A percentile compares a stretch with the other conserved stretches of the same genome.
phyloP scores from a whole-genome alignment of 2,329 filamentous ascomycete genomes.

The Fusarium brachygibbosum region DNA sequence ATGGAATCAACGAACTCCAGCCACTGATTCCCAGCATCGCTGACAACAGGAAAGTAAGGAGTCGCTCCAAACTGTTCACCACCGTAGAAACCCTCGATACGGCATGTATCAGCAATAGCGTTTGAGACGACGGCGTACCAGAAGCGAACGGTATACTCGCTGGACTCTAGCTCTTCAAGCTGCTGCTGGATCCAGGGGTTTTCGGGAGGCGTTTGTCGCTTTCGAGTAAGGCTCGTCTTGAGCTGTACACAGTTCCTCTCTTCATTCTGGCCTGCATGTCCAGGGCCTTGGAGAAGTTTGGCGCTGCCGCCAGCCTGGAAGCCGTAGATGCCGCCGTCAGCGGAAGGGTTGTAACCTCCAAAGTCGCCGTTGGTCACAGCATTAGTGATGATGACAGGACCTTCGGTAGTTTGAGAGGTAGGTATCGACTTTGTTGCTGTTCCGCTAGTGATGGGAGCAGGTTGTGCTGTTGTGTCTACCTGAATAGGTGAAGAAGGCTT shows the following conservation, averaged over 20 bases:
- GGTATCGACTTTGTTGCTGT: constrained; percentile 7
- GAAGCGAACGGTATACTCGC: constrained; percentile 43
- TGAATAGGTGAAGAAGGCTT: constrained; percentile 15
- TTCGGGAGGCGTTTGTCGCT: constrained; percentile 15
- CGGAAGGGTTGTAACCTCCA: constrained; percentile 38
- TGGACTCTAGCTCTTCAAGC: constrained; percentile 32
- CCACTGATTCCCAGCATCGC: constrained; percentile 13
- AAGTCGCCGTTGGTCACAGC: constrained; percentile 41
- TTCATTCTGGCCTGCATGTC: constrained; percentile 28
- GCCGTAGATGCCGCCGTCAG: constrained; percentile 39
- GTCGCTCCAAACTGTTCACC: constrained; percentile 31
- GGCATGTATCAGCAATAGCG: constrained; percentile 34
- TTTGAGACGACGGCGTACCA: constrained; percentile 39
- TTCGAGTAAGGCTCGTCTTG: constrained; percentile 1
- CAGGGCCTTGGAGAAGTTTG: constrained; percentile 35
- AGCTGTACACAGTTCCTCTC: constrained; percentile 41
- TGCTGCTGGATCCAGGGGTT: constrained; percentile 39
- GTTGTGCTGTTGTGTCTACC: background rate
- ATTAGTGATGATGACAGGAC: constrained; percentile 25
- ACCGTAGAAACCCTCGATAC: constrained; percentile 40
- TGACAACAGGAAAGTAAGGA: constrained; percentile 37
- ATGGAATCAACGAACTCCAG: constrained; percentile 28
- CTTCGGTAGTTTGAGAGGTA: constrained; percentile 20
- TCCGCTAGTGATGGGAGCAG: background rate
- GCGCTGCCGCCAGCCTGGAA: constrained; percentile 29